Evolutionary conservation across 192 early-diverging fungal species (phyloP).

Genomic region (Cladochytrium replicatum): DNA sequence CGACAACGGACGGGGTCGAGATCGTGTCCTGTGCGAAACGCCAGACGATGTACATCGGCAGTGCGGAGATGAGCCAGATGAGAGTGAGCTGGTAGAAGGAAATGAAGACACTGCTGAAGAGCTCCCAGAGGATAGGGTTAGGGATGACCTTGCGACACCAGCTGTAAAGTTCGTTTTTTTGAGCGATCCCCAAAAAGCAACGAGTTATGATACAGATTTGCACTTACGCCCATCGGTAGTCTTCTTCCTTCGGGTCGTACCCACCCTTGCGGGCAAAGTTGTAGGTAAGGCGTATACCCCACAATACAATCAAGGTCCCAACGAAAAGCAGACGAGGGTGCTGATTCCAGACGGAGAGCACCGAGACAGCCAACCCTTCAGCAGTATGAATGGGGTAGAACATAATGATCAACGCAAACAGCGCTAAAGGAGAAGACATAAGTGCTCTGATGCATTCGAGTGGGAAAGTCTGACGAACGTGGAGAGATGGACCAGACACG

Average conservation of each 20-base stretch:
- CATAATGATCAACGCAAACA: too few relatives aligned
- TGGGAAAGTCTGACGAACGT: too few relatives aligned
- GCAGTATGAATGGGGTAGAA: constrained; percentile 15
- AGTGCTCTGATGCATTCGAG: too few relatives aligned
- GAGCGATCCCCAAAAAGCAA: too few relatives aligned
- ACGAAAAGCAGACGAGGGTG: constrained; percentile 35
- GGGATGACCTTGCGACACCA: constrained; percentile 21
- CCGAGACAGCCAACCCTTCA: too few relatives aligned
- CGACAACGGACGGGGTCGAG: too few relatives aligned
- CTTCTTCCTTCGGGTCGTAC: constrained; percentile 55
- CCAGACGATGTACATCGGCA: constrained; percentile 36
- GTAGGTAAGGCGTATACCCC: constrained; percentile 68
- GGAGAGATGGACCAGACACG: constrained; percentile 71
- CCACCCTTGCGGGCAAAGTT: constrained; percentile 72
- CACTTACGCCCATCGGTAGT: constrained; percentile 61
- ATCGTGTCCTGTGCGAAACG: too few relatives aligned
- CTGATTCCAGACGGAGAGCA: too few relatives aligned
- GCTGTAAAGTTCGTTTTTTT: too few relatives aligned
- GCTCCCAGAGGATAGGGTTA: constrained; percentile 38
- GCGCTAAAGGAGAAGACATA: constrained; percentile 47
- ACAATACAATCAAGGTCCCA: constrained; percentile 42
- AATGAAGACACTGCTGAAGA: constrained; percentile 66
- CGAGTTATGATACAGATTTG: too few relatives aligned
- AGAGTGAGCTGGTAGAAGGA: constrained; percentile 60
- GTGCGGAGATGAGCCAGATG: constrained; percentile 44